Conservation (phyloP, 148 eudicot species). For the Beta vulgaris region DNA sequence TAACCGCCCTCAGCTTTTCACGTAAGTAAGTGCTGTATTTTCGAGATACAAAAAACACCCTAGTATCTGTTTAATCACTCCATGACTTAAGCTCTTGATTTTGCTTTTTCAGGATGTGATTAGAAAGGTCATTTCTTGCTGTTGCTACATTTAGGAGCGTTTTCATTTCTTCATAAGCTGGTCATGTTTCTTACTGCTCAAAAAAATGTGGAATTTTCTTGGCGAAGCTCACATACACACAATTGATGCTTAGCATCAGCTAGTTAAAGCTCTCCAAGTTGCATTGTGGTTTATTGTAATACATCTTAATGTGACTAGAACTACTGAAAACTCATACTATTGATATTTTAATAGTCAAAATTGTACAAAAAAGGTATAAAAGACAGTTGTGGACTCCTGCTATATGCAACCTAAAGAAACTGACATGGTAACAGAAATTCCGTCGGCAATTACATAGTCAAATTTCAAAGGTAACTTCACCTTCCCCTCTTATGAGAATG, state of each 20-base stretch:
- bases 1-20: constrained; percentile 67
- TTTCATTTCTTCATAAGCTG: neutral
- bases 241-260: neutral
- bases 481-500: neutral
- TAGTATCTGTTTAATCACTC: neutral
- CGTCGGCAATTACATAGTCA: neutral
- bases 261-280: neutral
- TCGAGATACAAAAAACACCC: too few relatives aligned
- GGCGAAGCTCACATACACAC: neutral
- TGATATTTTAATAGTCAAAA: neutral
- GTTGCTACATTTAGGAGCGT: neutral
- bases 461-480: neutral
- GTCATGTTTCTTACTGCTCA: neutral
- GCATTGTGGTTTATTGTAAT: neutral
- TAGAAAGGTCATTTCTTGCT: neutral
- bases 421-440: neutral
- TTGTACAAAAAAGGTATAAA: neutral
- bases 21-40: constrained; percentile 39
- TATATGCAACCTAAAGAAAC: too few relatives aligned
- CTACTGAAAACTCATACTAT: neutral
- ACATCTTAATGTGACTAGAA: neutral
- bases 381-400: too few relatives aligned
- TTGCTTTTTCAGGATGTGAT: constrained; percentile 28
- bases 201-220: neutral
- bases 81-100: neutral